Evolutionary conservation across 768 basidiomycete genomes (phyloP).

Genomic region (Cystobasidium onofrii): DNA sequence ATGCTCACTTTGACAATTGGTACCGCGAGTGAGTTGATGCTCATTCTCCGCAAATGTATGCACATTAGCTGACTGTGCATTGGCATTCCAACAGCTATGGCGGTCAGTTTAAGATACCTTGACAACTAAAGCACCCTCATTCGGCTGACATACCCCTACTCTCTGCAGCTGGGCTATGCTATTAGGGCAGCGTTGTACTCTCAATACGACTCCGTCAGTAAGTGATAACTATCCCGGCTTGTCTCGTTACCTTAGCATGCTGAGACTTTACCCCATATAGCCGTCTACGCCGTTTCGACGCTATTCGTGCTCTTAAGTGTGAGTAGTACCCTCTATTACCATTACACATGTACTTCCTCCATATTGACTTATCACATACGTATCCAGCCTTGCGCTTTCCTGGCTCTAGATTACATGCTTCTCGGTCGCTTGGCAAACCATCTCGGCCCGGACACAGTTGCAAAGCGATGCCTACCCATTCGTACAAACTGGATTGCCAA

Average conservation of each 20-base stretch:
- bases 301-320: slow-evolving; percentile 26
- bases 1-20: slow-evolving; percentile 32
- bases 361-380: neutral
- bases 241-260: neutral
- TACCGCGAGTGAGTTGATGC: neutral
- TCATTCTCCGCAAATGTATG: too few relatives aligned
- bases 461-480: slow-evolving; percentile 25
- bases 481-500: slow-evolving; percentile 12
- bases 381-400: slow-evolving; percentile 35
- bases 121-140: neutral
- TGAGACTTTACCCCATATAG: neutral
- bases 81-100: too few relatives aligned
- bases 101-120: neutral
- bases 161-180: neutral
- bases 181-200: neutral
- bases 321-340: neutral
- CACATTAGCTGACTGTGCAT: too few relatives aligned
- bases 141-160: neutral
- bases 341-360: too few relatives aligned
- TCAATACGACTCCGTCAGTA: neutral
- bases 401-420: slow-evolving; percentile 35
- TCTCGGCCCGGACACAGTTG: slow-evolving; percentile 23
- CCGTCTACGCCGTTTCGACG: slow-evolving; percentile 21
- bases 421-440: slow-evolving; percentile 25
- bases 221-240: neutral